phyloP scores from a whole-genome alignment of 192 early-diverging fungal genomes.

The Backusella morwellensis region DNA sequence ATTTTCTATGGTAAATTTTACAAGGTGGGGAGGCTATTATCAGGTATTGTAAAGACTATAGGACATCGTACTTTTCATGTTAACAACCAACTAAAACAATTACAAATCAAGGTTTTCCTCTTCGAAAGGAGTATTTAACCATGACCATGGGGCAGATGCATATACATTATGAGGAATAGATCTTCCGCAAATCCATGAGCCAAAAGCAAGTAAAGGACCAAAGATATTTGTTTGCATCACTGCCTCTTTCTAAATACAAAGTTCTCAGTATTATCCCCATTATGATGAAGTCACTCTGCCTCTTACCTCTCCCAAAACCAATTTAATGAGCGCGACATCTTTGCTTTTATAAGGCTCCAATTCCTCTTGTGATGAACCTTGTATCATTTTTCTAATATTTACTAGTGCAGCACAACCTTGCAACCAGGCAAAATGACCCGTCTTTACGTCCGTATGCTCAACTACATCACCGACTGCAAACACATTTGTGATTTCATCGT shows the following conservation, averaged over 20 bases:
- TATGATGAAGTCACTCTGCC: neutral
- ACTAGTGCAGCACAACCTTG: constrained; percentile 16
- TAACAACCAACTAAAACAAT: neutral
- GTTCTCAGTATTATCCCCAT: neutral
- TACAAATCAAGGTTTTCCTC: constrained; percentile 12
- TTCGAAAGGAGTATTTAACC: constrained; percentile 20
- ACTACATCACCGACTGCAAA: constrained; percentile 75
- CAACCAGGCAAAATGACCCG: constrained; percentile 26
- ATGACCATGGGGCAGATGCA: constrained; percentile 17
- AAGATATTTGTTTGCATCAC: constrained; percentile 25
- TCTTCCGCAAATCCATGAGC: constrained; percentile 27
- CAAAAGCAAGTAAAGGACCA: constrained; percentile 23
- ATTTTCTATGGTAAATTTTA: neutral
- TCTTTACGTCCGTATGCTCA: constrained; percentile 43
- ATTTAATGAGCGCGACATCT: constrained; percentile 18
- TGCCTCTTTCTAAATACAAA: constrained; percentile 18
- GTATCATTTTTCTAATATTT: constrained; percentile 18
- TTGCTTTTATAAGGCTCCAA: constrained; percentile 20
- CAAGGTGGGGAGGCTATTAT: neutral
- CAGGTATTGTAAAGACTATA: neutral
- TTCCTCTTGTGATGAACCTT: neutral
- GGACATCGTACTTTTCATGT: neutral
- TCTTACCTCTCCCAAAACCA: constrained; percentile 22
- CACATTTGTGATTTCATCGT: constrained; percentile 55
- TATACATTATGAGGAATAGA: constrained; percentile 22